Evolutionary conservation across 306 rosid species (phyloP).

Genomic region (Vigna angularis): DNA sequence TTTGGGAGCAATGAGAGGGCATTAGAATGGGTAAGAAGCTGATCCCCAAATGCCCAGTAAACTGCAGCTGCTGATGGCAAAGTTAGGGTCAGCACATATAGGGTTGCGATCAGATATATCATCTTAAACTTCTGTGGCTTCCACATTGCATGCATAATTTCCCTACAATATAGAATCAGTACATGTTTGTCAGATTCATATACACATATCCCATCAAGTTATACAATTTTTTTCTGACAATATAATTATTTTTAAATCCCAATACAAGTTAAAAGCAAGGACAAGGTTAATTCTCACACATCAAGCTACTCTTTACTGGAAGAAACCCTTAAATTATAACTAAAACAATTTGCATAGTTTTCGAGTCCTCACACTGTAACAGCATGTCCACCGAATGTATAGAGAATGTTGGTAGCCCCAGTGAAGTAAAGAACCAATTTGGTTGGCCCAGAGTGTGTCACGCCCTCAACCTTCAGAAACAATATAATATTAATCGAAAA

Average conservation of each 20-base stretch:
- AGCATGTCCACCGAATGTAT: slow-evolving; percentile 98
- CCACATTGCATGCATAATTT: slow-evolving; percentile 99
- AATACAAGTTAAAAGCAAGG: slow-evolving; percentile 8
- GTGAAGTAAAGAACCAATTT: slow-evolving; percentile 94
- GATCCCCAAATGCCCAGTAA: slow-evolving; percentile 96
- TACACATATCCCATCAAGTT: background rate
- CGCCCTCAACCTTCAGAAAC: slow-evolving; percentile 74
- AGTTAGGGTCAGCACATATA: slow-evolving; percentile 89
- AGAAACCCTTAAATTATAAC: slow-evolving; percentile 8
- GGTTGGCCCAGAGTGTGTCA: slow-evolving; percentile 93
- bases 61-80: slow-evolving; percentile 95
- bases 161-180: slow-evolving; percentile 56
- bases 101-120: slow-evolving; percentile 88
- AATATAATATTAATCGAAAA: slow-evolving; percentile 17
- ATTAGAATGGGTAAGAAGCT: slow-evolving; percentile 88
- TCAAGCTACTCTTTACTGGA: background rate
- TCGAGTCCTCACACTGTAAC: slow-evolving; percentile 82
- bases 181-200: slow-evolving; percentile 25
- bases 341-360: slow-evolving; percentile 27
- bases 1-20: slow-evolving; percentile 90
- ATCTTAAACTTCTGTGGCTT: slow-evolving; percentile 96
- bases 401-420: slow-evolving; percentile 98
- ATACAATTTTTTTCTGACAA: background rate
- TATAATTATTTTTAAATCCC: slow-evolving; percentile 7
- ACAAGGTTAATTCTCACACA: background rate